Conservation (phyloP, 768 basidiomycete species). For the Phylloporus sp. region DNA sequence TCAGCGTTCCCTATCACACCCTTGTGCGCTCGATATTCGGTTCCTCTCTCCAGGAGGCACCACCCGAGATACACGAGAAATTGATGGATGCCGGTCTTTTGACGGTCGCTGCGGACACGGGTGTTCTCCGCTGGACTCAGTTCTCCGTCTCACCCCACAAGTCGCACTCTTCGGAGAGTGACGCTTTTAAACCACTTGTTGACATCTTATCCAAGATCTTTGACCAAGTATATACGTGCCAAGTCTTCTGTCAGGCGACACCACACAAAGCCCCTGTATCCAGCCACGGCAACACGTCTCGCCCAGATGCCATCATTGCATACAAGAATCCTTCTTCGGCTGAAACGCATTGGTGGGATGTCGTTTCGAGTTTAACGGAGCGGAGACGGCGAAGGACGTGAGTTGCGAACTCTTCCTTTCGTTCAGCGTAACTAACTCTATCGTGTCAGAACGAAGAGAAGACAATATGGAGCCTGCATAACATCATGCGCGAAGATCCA, state of each 20-base stretch:
- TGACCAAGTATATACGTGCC: neutral
- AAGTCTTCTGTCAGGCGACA: neutral
- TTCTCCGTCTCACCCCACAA: neutral
- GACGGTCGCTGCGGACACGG: neutral
- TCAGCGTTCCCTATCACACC: neutral
- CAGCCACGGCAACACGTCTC: neutral
- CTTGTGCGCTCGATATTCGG: neutral
- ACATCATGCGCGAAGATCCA: too few species aligned
- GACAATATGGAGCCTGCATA: conserved; percentile 25
- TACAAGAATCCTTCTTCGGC: too few species aligned
- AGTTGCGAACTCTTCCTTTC: neutral
- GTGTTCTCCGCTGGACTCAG: neutral
- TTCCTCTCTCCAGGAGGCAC: neutral
- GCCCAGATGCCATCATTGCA: conserved; percentile 3
- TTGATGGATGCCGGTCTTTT: neutral
- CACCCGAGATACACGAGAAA: too few species aligned
- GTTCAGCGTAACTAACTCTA: neutral
- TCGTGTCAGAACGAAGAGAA: conserved; percentile 14
- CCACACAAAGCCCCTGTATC: neutral
- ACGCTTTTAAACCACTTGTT: neutral
- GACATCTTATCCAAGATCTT: neutral
- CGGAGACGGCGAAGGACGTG: neutral
- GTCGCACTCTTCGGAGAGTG: neutral
- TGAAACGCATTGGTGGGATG: conserved; percentile 8
- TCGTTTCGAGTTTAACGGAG: conserved; percentile 5